Base-by-base conservation (phyloP, 2,329 filamentous ascomycete species). In the Aspergillus hiratsukae region DNA sequence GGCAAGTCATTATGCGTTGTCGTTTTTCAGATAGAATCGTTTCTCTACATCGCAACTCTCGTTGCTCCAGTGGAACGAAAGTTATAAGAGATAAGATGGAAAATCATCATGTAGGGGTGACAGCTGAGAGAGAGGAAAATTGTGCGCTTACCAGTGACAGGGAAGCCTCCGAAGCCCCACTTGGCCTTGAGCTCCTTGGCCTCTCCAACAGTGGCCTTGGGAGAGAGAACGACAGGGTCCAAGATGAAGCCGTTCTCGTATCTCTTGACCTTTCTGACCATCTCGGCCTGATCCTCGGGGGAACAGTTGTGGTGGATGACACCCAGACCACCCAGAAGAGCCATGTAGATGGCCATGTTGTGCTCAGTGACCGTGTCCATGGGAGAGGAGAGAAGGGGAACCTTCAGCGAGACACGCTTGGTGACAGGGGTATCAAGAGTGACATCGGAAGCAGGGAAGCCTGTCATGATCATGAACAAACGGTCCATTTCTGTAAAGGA, bases 21-120 rank as follows among this genome's bases (percentile, higher is more conserved):
- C 5, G 43, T 27, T 51, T 51, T 58, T 83, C 81, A 83, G 78
- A 76, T 74, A 72, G 76, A 75, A 75, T 75, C 71, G 70, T 72
- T 77, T 81, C 78, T 96, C 91, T 90, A 84, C 91, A 96, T 81
- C 83, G 90, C 89, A 84, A 83, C 73, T 86, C 80, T 83, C 83
- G 87, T 89, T 88, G 85, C 87, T 95, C 83, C 90, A 91, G 94
- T 93, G 93, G 94, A 99, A 99, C 94, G 94, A 99, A 99, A 99
- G 94, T 97, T 97, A 97, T 89, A 85, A 80, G 79, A 78, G 81
- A 76, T 76, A 83, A 83, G 82, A 80, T 78, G 82, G 81, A 56
- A 76, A 73, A 85, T 82, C 84, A 82, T 90, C 94, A 96, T 96
- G 65, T 58, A 66, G 69, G 43, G 57, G 55, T 60, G 63, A 53